Base-by-base conservation (phyloP, 2,329 filamentous ascomycete species). In the Penicillium sp. region DNA sequence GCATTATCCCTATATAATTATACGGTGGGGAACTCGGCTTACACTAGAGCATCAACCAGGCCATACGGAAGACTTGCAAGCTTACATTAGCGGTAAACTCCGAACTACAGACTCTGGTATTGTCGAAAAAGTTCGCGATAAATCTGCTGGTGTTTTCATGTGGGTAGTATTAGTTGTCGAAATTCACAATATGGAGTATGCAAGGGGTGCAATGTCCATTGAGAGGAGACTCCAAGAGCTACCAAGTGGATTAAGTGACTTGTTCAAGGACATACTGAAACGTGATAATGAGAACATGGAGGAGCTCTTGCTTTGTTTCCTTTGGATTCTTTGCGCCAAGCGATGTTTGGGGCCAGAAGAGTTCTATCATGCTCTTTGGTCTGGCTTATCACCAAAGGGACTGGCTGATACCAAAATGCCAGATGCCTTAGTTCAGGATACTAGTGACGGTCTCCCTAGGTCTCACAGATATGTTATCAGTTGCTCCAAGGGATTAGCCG, bases 301-400 rank as follows among this genome's bases (percentile, higher is more conserved):
- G 0, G 67, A 74, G 0, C 59, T 86, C 0, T 50, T 75, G 0
- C 58, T 82, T 0, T 83, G 77, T 28, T 54, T 87, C 0, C 75
- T 81, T 19, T 86, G 79, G 79, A 71, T 87, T 0, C 69, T 87
- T 0, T 85, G 77, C 21, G 72, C 83, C 0, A 69, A 65, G 7
- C 58, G 39, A 8, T 59, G 60, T 11, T 40, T 62, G n/a, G n/a
- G 40, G 0, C 76, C 67, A 0, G 59, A 73, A 0, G 75, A 85
- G 56, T 55, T 62, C 18, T 59, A 58, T 21, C 50, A 58, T 55
- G 61, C 63, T 10, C 16, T 63, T 3, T 54, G 48, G 52, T 54
- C 46, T 14, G 58, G 61, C 5, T 40, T 64, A 14, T 28, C 46
- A 8, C 6, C 6, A n/a, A 11, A 14, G 31, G 44, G 26, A 18